phyloP scores from a whole-genome alignment of 164 flowering plant genomes.

The Amborella trichopoda region DNA sequence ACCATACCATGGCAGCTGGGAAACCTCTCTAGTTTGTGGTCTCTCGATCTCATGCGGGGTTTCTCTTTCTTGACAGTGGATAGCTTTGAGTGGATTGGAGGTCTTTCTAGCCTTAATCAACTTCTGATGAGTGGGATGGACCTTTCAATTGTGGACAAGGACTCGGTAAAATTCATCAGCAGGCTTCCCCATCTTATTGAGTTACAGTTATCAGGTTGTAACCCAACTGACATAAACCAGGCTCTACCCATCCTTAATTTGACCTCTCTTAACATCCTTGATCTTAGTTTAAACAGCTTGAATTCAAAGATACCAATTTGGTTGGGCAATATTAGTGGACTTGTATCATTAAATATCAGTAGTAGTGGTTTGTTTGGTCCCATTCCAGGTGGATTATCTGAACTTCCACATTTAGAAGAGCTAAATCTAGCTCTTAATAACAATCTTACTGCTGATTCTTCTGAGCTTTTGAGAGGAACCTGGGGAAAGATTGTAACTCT shows the following conservation, averaged over 20 bases:
- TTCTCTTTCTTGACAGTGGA: neutral
- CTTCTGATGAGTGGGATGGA: constrained; percentile 3
- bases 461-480: neutral
- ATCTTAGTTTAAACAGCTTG: neutral
- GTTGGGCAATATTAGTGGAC: constrained; percentile 2
- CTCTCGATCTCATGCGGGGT: neutral
- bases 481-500: constrained; percentile 1
- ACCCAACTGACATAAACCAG: neutral
- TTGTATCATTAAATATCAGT: neutral
- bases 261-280: constrained; percentile 7
- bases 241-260: constrained; percentile 1
- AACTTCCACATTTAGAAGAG: neutral
- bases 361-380: neutral
- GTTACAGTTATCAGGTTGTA: constrained; percentile 1
- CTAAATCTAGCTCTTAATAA: neutral
- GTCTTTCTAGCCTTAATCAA: constrained; percentile 2
- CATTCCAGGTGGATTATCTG: constrained; percentile 1
- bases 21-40: constrained; percentile 6
- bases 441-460: neutral
- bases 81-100: constrained; percentile 6
- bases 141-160: neutral
- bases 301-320: neutral
- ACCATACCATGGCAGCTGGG: constrained; percentile 7
- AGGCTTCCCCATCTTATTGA: constrained; percentile 6
- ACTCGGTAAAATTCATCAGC: constrained; percentile 1